A percentile compares a stretch with the other conserved stretches of the same genome.
Evolutionary conservation across 2,329 filamentous ascomycete genomes (phyloP).

Genomic region (Aulographum hederae): DNA sequence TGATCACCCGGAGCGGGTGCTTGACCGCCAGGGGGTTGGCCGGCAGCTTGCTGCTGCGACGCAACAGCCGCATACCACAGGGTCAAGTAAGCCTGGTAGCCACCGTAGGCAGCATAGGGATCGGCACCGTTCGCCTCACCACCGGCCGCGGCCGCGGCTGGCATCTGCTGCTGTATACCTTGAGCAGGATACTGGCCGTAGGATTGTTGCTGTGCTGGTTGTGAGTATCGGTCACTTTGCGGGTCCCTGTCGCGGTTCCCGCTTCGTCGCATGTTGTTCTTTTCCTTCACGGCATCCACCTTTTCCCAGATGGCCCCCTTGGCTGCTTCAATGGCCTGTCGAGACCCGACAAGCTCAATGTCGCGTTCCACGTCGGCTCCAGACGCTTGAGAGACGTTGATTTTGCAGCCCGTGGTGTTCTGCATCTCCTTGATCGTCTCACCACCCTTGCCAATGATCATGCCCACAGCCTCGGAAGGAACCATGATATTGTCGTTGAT

Average conservation of each 20-base stretch:
- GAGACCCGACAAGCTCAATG: conserved; percentile 66
- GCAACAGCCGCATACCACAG: conserved; percentile 62
- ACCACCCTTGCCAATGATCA: conserved; percentile 90
- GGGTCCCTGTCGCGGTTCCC: conserved; percentile 20
- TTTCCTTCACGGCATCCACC: conserved; percentile 72
- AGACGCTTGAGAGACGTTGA: conserved; percentile 73
- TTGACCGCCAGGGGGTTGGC: background rate
- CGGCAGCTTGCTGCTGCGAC: conserved; percentile 25
- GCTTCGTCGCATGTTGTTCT: conserved; percentile 25
- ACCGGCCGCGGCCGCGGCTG: conserved; percentile 23
- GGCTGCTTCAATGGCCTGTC: conserved; percentile 60
- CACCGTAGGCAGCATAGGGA: conserved; percentile 60
- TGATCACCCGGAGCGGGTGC: background rate
- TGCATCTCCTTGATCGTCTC: conserved; percentile 95
- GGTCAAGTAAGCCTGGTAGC: conserved; percentile 63
- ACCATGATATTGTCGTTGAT: conserved; percentile 70
- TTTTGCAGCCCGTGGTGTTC: conserved; percentile 72
- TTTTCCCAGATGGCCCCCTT: conserved; percentile 82
- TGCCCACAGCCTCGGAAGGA: conserved; percentile 79
- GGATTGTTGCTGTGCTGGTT: conserved; percentile 19
- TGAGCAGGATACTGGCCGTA: conserved; percentile 17
- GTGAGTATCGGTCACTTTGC: conserved; percentile 26
- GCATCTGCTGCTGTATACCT: conserved; percentile 7
- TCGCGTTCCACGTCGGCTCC: conserved; percentile 69
- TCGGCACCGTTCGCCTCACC: conserved; percentile 36